Evolutionary conservation across 2,329 filamentous ascomycete species (phyloP).

Genomic region (Cytospora piceicola): DNA sequence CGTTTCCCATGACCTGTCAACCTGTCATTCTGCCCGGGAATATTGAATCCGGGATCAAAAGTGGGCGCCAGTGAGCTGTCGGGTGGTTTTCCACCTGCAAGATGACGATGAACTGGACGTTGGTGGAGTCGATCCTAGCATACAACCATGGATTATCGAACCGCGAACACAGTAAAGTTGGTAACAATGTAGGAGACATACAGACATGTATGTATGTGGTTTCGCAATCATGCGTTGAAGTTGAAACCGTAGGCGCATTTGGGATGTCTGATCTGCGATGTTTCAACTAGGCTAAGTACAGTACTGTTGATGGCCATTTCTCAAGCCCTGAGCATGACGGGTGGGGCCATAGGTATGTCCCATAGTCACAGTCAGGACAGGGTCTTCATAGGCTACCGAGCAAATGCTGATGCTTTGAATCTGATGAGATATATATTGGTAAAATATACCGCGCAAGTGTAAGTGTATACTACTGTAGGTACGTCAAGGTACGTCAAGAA

Average conservation of each 20-base stretch:
- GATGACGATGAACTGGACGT: background rate
- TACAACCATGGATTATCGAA: background rate
- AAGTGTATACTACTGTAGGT: background rate
- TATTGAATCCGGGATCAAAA: background rate
- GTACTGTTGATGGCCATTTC: background rate
- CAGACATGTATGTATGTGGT: background rate
- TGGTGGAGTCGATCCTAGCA: background rate
- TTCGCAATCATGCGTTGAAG: background rate
- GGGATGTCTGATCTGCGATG: constrained; percentile 5
- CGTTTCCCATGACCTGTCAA: background rate
- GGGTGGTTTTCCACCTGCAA: background rate
- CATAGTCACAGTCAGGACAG: background rate
- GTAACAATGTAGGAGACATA: background rate
- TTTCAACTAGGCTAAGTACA: too few relatives aligned
- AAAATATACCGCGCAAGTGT: background rate
- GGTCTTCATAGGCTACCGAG: too few relatives aligned
- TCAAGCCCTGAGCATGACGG: constrained; percentile 2
- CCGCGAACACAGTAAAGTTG: background rate
- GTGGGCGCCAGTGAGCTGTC: constrained; percentile 5
- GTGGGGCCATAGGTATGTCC: background rate
- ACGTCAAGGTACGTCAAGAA: too few relatives aligned
- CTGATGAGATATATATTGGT: background rate
- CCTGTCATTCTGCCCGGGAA: background rate
- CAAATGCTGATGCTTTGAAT: too few relatives aligned
- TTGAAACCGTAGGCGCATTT: constrained; percentile 1